Conservation (phyloP, 371 early-diverging fungal species). For the Caulochytrium protostelioides region DNA sequence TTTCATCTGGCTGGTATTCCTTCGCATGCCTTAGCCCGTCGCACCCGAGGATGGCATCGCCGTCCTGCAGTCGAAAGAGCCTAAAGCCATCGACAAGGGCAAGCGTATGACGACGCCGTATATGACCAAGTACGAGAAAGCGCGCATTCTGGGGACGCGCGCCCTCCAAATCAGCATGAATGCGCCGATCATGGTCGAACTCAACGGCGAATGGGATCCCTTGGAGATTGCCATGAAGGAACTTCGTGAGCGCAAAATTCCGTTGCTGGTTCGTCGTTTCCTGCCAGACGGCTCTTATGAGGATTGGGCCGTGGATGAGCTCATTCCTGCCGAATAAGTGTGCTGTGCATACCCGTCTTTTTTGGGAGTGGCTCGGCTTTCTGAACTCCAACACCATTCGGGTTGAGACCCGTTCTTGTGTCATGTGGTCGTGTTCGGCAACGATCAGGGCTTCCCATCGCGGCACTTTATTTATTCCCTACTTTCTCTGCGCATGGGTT, state of each 20-base stretch:
- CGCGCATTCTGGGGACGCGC: constrained; percentile 76
- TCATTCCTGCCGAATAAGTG: constrained; percentile 31
- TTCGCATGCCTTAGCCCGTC: too few relatives aligned
- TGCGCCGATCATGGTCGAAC: constrained; percentile 95
- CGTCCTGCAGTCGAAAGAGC: too few relatives aligned
- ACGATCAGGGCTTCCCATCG: too few relatives aligned
- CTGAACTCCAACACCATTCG: too few relatives aligned
- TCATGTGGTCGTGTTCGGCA: too few relatives aligned
- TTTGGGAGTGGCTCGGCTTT: neutral
- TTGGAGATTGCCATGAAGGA: constrained; percentile 97
- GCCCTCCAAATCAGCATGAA: constrained; percentile 51
- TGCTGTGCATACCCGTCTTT: constrained; percentile 9
- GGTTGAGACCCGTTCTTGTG: too few relatives aligned
- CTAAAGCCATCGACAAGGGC: constrained; percentile 18
- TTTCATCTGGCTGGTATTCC: too few relatives aligned
- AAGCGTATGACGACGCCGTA: constrained; percentile 84
- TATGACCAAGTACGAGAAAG: constrained; percentile 99
- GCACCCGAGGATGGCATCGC: too few relatives aligned
- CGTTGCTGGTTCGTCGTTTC: constrained; percentile 84
- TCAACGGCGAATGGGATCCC: constrained; percentile 92
- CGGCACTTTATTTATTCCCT: too few relatives aligned
- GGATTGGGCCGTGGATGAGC: constrained; percentile 91
- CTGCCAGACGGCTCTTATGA: constrained; percentile 94
- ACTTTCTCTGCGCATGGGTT: too few relatives aligned
- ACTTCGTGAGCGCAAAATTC: constrained; percentile 81